Percentiles rank a stretch among this genome's conserved stretches.
phyloP scores from a whole-genome alignment of 1,284 basidiomycete species.

The Ceratobasidium papillatum region DNA sequence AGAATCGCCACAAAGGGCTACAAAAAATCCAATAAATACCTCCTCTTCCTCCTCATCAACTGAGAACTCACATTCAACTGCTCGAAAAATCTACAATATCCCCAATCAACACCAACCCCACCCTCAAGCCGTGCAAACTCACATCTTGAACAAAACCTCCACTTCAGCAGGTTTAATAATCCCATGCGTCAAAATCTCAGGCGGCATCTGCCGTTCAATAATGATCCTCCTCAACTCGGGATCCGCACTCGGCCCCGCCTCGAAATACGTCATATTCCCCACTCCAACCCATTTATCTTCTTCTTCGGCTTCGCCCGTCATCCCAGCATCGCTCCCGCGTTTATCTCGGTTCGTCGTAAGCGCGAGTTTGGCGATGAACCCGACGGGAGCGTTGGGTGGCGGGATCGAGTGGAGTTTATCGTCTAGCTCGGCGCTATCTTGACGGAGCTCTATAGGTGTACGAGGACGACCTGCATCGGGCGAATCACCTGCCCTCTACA shows the following conservation, averaged over 20 bases:
- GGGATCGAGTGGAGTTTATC: conserved; percentile 62
- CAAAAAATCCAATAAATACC: conserved; percentile 20
- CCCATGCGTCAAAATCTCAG: conserved; percentile 83
- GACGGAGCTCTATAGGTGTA: conserved; percentile 13
- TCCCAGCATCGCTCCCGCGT: conserved; percentile 53
- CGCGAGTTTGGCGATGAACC: conserved; percentile 73
- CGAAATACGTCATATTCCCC: conserved; percentile 81
- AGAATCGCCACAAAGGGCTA: conserved; percentile 78
- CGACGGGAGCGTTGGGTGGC: conserved; percentile 73
- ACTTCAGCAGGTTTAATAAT: conserved; percentile 82
- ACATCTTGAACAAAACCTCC: conserved; percentile 85
- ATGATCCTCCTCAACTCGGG: conserved; percentile 72
- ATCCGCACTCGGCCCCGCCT: conserved; percentile 71
- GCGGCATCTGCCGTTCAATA: conserved; percentile 81
- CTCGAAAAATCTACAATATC: conserved; percentile 66
- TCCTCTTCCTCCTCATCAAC: neutral
- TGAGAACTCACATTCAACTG: conserved; percentile 67
- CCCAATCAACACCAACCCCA: conserved; percentile 46
- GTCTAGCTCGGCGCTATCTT: conserved; percentile 42
- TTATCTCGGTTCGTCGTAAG: conserved; percentile 58
- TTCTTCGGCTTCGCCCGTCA: conserved; percentile 57
- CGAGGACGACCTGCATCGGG: neutral
- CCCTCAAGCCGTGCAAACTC: conserved; percentile 50
- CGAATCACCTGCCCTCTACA: neutral
- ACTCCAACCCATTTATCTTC: conserved; percentile 67